phyloP scores from a whole-genome alignment of 2,329 filamentous ascomycete genomes.

The Dactylellina sp. region DNA sequence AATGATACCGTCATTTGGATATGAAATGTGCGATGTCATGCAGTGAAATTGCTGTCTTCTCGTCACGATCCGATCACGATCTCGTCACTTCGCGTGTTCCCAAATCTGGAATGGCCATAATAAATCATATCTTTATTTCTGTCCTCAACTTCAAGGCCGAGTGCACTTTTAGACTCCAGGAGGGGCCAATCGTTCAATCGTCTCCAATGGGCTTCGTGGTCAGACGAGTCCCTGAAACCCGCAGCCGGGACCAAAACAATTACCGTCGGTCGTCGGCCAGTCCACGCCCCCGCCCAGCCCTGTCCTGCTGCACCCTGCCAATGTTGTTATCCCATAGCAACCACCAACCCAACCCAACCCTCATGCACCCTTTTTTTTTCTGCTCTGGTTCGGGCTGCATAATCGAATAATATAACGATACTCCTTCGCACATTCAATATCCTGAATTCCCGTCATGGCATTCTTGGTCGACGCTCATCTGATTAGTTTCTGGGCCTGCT shows the following conservation, averaged over 20 bases:
- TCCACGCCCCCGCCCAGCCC: slow-evolving; percentile 10
- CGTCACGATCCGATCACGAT: slow-evolving; percentile 27
- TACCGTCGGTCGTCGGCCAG: slow-evolving; percentile 37
- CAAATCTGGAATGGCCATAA: no score
- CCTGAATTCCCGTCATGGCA: slow-evolving; percentile 16
- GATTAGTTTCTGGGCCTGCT: not conserved
- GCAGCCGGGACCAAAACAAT: no score
- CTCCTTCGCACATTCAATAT: no score
- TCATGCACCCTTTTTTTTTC: not conserved
- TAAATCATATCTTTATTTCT: no score
- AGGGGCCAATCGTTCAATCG: no score
- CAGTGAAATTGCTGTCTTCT: not conserved
- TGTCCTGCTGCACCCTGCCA: not conserved
- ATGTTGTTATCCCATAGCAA: slow-evolving; percentile 29
- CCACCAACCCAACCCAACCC: not conserved
- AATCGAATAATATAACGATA: no score
- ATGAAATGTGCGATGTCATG: slow-evolving; percentile 3
- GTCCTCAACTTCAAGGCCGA: no score
- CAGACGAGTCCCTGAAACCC: not conserved
- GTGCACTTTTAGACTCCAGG: no score
- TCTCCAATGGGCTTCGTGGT: not conserved
- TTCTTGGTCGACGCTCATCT: slow-evolving; percentile 7
- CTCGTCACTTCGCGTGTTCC: not conserved
- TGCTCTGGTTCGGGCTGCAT: not conserved
- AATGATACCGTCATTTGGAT: no score